These are phyloP conservation scores for Lactarius akahatsu DNA, from an alignment of 768 basidiomycete species.

Conservation along the genomic window DNA sequence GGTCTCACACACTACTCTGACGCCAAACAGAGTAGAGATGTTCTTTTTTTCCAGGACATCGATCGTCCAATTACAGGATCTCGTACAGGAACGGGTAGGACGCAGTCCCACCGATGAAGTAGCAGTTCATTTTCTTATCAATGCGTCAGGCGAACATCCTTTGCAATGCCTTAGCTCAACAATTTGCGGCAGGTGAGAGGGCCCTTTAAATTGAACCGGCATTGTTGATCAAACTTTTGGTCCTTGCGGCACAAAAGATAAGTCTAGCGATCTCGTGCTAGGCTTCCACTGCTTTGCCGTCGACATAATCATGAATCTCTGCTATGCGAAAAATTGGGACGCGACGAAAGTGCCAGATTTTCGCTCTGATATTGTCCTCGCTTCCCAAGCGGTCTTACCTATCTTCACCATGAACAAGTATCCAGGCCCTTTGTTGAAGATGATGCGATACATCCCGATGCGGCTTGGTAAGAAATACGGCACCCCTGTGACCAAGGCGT, in stretches of 20 bases:
- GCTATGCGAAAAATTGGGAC: neutral
- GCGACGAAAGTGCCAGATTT: slow-evolving; percentile 2
- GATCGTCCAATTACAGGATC: slow-evolving; percentile 3
- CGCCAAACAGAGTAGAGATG: slow-evolving; percentile 6
- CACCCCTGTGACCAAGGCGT: neutral
- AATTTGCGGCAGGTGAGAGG: slow-evolving; percentile 1
- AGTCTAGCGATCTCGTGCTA: slow-evolving; percentile 2
- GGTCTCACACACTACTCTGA: slow-evolving; percentile 4
- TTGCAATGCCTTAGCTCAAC: neutral
- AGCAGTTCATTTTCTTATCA: neutral
- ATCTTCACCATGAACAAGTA: neutral
- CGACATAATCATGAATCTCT: slow-evolving; percentile 1
- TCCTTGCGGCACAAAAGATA: neutral
- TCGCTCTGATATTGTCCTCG: neutral
- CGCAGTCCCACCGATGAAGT: neutral
- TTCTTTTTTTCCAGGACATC: slow-evolving; percentile 9
- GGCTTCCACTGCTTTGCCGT: slow-evolving; percentile 4
- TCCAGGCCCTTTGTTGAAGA: neutral
- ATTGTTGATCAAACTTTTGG: neutral
- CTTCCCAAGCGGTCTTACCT: neutral
- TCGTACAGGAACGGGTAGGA: neutral
- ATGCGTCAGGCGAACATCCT: neutral
- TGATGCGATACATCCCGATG: neutral
- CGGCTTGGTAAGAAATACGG: neutral
- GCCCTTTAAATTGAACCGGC: neutral